Evolutionary conservation across 2,329 filamentous ascomycete genomes (phyloP).

Genomic region (Cercospora sp.): DNA sequence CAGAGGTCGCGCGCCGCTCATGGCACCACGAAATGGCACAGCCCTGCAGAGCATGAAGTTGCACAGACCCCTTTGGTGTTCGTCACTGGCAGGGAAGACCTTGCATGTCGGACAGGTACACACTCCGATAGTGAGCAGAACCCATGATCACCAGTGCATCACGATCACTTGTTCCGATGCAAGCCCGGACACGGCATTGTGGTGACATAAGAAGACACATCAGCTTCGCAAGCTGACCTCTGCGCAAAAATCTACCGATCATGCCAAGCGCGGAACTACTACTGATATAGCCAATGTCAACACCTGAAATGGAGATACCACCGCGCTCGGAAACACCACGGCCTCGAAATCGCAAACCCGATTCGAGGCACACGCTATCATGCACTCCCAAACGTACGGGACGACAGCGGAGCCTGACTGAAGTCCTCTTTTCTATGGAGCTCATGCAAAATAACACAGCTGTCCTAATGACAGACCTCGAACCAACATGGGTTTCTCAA

Average conservation of each 20-base stretch:
- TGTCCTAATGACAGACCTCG: constrained; percentile 4
- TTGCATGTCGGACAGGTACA: constrained; percentile 1
- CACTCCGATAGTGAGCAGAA: constrained; percentile 2
- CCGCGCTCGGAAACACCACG: constrained; percentile 9
- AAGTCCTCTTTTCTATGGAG: constrained; percentile 6
- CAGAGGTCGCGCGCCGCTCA: not conserved
- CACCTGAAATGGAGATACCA: constrained; percentile 3
- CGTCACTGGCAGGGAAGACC: constrained; percentile 1
- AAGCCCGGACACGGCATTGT: constrained; percentile 6
- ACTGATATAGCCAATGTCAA: not conserved
- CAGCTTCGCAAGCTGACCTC: not conserved
- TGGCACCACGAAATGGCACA: not conserved
- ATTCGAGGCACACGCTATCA: not conserved
- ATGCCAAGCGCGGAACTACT: not conserved
- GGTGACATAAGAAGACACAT: not conserved
- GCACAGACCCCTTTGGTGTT: constrained; percentile 4
- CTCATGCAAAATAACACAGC: constrained; percentile 4
- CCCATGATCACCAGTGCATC: constrained; percentile 7
- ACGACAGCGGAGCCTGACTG: constrained; percentile 15
- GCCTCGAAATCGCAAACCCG: constrained; percentile 1
- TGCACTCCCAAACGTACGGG: constrained; percentile 3
- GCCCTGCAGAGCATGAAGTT: constrained; percentile 6
- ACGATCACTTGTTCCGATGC: constrained; percentile 10
- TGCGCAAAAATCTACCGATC: not conserved
- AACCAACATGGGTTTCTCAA: constrained; percentile 1